Conservation (phyloP, 129 eudicot species). For the Lactuca saligna region DNA sequence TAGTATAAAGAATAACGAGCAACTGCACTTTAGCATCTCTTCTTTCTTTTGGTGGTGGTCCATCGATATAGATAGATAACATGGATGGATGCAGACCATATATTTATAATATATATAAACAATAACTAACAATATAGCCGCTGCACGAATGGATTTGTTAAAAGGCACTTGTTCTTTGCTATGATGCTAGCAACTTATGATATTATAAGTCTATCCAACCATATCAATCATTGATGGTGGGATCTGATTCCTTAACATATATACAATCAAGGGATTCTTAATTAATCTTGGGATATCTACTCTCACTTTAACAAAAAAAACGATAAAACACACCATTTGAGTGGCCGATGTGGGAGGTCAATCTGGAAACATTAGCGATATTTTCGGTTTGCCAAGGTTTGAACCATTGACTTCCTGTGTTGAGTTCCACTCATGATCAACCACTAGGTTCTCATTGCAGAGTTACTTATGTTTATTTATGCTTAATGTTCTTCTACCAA, state of each 20-base stretch:
- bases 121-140: neutral
- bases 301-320: too few relatives aligned
- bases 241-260: slow-evolving; percentile 14
- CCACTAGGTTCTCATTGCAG: too few relatives aligned
- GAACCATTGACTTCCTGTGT: too few relatives aligned
- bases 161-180: slow-evolving; percentile 26
- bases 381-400: too few relatives aligned
- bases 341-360: too few relatives aligned
- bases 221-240: slow-evolving; percentile 22
- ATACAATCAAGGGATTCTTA: neutral
- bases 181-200: neutral
- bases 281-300: neutral
- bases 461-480: too few relatives aligned
- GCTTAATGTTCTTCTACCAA: neutral
- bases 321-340: too few relatives aligned
- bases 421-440: too few relatives aligned
- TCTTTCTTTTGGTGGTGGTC: slow-evolving; percentile 26
- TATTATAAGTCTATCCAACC: slow-evolving; percentile 17
- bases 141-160: slow-evolving; percentile 24
- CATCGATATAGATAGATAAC: slow-evolving; percentile 17
- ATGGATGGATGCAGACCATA: neutral
- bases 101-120: too few relatives aligned
- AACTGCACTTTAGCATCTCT: slow-evolving; percentile 22
- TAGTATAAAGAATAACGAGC: slow-evolving; percentile 5
- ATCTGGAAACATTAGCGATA: too few relatives aligned